phyloP scores from a whole-genome alignment of 768 basidiomycete species.

The Russula dissimulans region DNA sequence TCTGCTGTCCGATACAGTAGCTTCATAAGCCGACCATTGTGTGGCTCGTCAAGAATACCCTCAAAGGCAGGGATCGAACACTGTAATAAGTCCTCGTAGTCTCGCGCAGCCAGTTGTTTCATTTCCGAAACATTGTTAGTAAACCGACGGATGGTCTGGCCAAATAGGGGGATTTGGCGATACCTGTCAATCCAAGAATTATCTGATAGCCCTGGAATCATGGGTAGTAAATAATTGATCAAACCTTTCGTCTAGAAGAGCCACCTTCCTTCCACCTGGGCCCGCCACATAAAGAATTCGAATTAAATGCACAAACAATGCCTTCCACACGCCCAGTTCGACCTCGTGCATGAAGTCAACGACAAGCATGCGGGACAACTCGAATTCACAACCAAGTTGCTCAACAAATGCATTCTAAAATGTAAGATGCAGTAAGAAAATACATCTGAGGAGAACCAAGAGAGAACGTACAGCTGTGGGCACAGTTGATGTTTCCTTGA shows the following conservation, averaged over 20 bases:
- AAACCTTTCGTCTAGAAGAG: neutral
- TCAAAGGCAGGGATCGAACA: neutral
- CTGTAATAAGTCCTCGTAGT: too few species aligned
- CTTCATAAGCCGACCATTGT: neutral
- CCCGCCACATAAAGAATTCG: constrained; percentile 22
- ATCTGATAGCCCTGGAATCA: too few species aligned
- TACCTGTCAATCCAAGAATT: too few species aligned
- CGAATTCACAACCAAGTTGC: constrained; percentile 19
- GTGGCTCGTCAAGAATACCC: neutral
- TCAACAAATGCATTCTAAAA: constrained; percentile 31
- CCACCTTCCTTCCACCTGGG: neutral
- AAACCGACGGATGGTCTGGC: too few species aligned
- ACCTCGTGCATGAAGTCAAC: constrained; percentile 35
- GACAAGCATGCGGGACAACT: constrained; percentile 25
- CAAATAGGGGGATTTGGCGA: too few species aligned
- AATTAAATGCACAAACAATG: constrained; percentile 30
- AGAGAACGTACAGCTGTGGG: too few species aligned
- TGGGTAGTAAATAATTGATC: too few species aligned
- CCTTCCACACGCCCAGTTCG: constrained; percentile 34
- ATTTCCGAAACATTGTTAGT: too few species aligned
- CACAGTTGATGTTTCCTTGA: too few species aligned
- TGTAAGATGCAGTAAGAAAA: neutral
- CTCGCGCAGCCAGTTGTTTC: too few species aligned
- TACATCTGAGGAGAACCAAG: neutral
- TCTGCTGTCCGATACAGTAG: neutral